A percentile compares a stretch with the other conserved stretches of the same genome.
Evolutionary conservation across 345 rosid genomes (phyloP).

Genomic region (Euclidium syriacum): DNA sequence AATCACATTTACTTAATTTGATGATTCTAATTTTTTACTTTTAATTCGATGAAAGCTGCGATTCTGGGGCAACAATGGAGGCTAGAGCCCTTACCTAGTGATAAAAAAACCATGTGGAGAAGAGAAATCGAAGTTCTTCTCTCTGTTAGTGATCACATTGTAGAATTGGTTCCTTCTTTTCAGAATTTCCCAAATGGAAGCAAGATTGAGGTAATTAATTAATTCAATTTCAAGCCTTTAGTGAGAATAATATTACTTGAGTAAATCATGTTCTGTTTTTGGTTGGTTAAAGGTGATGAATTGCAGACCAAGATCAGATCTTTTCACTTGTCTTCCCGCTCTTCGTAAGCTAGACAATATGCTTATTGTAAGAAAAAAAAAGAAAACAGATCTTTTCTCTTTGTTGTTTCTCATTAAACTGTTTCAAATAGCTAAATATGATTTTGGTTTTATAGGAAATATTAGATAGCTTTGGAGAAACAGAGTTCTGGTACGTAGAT

Average conservation of each 20-base stretch:
- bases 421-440: not conserved
- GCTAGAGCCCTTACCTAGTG: slow-evolving; percentile 65
- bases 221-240: not conserved
- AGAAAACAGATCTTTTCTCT: not conserved
- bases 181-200: slow-evolving; percentile 79
- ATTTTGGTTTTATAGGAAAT: slow-evolving; percentile 50
- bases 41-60: slow-evolving; percentile 43
- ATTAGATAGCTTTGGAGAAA: slow-evolving; percentile 62
- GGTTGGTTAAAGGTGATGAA: slow-evolving; percentile 72
- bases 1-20: not conserved
- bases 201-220: slow-evolving; percentile 81
- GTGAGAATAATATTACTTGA: not conserved
- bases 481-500: slow-evolving; percentile 95
- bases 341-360: slow-evolving; percentile 82
- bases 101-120: slow-evolving; percentile 89
- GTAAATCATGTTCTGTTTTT: not conserved
- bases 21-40: not conserved
- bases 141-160: slow-evolving; percentile 83
- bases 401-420: not conserved
- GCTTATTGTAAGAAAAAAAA: slow-evolving; percentile 97
- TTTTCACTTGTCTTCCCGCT: slow-evolving; percentile 85
- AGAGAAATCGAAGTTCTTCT: slow-evolving; percentile 95
- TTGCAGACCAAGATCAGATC: slow-evolving; percentile 89
- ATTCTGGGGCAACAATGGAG: slow-evolving; percentile 94
- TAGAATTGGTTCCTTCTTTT: slow-evolving; percentile 87